phyloP scores from a whole-genome alignment of 345 rosid species.

The Xanthoceras sorbifolium region DNA sequence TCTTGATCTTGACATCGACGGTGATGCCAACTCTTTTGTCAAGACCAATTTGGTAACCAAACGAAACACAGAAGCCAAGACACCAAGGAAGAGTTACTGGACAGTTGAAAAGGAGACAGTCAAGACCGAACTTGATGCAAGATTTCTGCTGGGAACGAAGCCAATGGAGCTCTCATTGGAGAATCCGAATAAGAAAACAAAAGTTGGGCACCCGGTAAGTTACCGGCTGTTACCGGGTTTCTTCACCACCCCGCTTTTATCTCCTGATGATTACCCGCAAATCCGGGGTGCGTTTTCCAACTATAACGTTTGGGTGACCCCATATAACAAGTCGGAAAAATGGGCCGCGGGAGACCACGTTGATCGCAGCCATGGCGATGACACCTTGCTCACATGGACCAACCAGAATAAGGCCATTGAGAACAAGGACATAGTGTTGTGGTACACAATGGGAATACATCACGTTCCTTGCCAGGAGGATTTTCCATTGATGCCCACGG shows the following conservation, averaged over 20 bases:
- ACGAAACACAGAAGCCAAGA: conserved; percentile 8
- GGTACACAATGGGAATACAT: conserved; percentile 32
- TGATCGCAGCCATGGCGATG: conserved; percentile 54
- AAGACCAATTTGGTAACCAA: conserved; percentile 41
- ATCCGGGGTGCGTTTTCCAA: conserved; percentile 52
- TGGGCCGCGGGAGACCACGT: conserved; percentile 50
- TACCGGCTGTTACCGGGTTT: conserved; percentile 45
- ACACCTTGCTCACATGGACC: conserved; percentile 52
- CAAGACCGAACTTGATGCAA: conserved; percentile 46
- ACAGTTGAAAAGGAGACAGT: conserved; percentile 39
- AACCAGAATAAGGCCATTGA: conserved; percentile 45
- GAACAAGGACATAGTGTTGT: conserved; percentile 33
- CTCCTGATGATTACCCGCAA: conserved; percentile 44
- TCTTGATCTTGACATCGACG: conserved; percentile 62
- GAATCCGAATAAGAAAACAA: conserved; percentile 49
- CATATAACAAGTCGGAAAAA: conserved; percentile 53
- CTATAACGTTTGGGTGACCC: conserved; percentile 59
- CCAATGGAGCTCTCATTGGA: conserved; percentile 39
- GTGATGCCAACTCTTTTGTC: conserved; percentile 43
- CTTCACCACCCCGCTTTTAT: conserved; percentile 22
- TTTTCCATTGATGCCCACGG: conserved; percentile 31
- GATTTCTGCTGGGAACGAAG: conserved; percentile 29
- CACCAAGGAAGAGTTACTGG: conserved; percentile 60
- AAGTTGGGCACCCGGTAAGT: conserved; percentile 43
- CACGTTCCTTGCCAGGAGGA: conserved; percentile 38